Percentiles rank a stretch among this genome's conserved stretches.
Evolutionary conservation across 164 flowering plant genomes (phyloP).

Genomic region (Chimonanthus praecox): DNA sequence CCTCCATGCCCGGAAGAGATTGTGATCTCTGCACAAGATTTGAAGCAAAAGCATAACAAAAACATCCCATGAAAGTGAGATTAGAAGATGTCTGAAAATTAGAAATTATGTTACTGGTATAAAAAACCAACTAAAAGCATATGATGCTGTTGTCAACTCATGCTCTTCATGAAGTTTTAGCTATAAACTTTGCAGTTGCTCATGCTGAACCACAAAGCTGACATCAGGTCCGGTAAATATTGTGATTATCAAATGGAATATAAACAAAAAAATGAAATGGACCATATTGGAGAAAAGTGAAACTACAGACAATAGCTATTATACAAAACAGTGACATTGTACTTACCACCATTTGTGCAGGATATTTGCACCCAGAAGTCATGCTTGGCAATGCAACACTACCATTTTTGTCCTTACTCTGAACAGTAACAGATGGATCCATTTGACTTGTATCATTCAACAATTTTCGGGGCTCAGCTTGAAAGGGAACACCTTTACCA

Average conservation of each 20-base stretch:
- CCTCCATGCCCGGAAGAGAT: conserved; percentile 48
- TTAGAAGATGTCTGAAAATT: no score
- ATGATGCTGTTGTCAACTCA: no score
- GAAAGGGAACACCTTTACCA: conserved; percentile 31
- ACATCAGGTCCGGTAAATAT: not conserved
- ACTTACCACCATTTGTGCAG: conserved; percentile 38
- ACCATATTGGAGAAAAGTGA: not conserved
- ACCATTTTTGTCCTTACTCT: conserved; percentile 44
- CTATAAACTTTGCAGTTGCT: not conserved
- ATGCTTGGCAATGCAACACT: conserved; percentile 36
- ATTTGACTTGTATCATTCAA: conserved; percentile 22
- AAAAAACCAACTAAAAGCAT: no score
- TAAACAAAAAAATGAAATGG: not conserved
- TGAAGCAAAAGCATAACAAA: conserved; percentile 2
- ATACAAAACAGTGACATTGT: not conserved
- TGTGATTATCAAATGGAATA: not conserved
- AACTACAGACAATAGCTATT: not conserved
- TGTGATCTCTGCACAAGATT: conserved; percentile 44
- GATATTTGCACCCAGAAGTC: conserved; percentile 32
- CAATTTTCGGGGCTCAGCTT: conserved; percentile 30
- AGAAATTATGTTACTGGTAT: no score
- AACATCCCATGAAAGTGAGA: no score
- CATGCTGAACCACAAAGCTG: not conserved
- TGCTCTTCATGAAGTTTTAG: no score
- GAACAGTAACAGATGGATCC: conserved; percentile 24